These are phyloP conservation scores for Aspergillus sp. DNA, from an alignment of 2,329 filamentous ascomycete species.

Conservation along the genomic window DNA sequence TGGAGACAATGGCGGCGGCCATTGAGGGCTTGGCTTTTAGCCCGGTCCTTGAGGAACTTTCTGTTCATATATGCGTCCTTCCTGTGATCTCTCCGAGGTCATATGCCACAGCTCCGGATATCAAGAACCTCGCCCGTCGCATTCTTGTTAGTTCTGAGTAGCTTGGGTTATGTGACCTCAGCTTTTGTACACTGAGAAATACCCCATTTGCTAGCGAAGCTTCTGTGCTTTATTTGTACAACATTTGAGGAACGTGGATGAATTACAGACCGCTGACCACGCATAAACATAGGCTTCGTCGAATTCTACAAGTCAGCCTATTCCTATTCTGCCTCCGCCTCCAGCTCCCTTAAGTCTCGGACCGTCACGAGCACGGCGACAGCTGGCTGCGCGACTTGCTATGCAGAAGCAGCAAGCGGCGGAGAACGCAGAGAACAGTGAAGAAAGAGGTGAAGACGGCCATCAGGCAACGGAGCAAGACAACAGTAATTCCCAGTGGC, in stretches of 20 bases:
- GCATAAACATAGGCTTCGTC: constrained; percentile 22
- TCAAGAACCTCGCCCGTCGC: constrained; percentile 15
- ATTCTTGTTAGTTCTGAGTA: constrained; percentile 4
- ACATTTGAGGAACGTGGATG: neutral
- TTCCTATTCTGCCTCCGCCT: constrained; percentile 51
- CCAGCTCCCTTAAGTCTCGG: constrained; percentile 80
- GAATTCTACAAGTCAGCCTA: constrained; percentile 40
- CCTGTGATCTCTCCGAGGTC: constrained; percentile 17
- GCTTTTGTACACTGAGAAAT: constrained; percentile 7
- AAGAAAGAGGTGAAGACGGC: constrained; percentile 22
- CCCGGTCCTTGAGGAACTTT: constrained; percentile 21
- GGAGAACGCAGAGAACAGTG: constrained; percentile 43
- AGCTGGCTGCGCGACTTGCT: constrained; percentile 84
- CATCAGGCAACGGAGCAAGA: constrained; percentile 9
- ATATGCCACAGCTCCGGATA: constrained; percentile 16
- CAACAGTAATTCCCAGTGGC: constrained; percentile 31
- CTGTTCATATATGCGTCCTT: constrained; percentile 22
- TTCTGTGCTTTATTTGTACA: neutral
- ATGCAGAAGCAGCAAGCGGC: constrained; percentile 67
- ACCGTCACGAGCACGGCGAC: constrained; percentile 80
- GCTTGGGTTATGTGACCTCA: constrained; percentile 8
- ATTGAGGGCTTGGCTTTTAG: constrained; percentile 17
- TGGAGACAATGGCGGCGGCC: constrained; percentile 14
- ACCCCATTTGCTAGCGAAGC: neutral
- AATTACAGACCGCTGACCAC: constrained; percentile 15